Evolutionary conservation across 352 stramenopile species (phyloP).

Genomic region (Globisporangium cederbergense): DNA sequence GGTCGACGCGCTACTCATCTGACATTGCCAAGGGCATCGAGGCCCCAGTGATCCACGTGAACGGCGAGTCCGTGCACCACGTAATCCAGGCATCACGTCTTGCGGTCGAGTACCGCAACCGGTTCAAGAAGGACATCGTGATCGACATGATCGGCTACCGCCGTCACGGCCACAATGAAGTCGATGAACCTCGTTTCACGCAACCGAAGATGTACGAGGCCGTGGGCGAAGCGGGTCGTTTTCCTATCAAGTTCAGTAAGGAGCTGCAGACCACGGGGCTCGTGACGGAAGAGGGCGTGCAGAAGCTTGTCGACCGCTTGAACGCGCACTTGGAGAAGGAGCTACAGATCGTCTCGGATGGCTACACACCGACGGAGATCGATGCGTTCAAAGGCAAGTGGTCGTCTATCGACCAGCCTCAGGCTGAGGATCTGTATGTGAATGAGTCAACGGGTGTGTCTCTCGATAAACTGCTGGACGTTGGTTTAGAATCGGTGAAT

Average conservation of each 20-base stretch:
- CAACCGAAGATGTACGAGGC: slow-evolving; percentile 86
- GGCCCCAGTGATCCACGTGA: slow-evolving; percentile 85
- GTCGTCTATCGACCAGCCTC: slow-evolving; percentile 47
- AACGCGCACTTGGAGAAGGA: slow-evolving; percentile 69
- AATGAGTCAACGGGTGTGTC: slow-evolving; percentile 52
- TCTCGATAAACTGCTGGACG: slow-evolving; percentile 47
- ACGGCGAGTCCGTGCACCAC: slow-evolving; percentile 74
- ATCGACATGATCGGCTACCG: slow-evolving; percentile 85
- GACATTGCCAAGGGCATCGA: slow-evolving; percentile 85
- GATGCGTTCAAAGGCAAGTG: slow-evolving; percentile 81
- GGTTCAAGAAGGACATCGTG: slow-evolving; percentile 85
- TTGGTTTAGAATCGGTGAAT: slow-evolving; percentile 63
- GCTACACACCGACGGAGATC: slow-evolving; percentile 61
- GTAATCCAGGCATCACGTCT: slow-evolving; percentile 75
- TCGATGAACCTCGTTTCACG: slow-evolving; percentile 87
- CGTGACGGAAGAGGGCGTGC: slow-evolving; percentile 46
- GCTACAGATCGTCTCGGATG: slow-evolving; percentile 44
- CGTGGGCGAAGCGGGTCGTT: slow-evolving; percentile 58
- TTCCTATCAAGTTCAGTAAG: slow-evolving; percentile 68
- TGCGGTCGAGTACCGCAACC: slow-evolving; percentile 77
- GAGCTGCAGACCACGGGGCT: slow-evolving; percentile 58
- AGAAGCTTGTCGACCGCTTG: slow-evolving; percentile 55
- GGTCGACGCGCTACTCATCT: slow-evolving; percentile 80
- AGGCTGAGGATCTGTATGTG: slow-evolving; percentile 45
- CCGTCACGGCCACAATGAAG: slow-evolving; percentile 88